Evolutionary conservation across 345 rosid genomes (phyloP).

Genomic region (Eutrema heterophyllum): DNA sequence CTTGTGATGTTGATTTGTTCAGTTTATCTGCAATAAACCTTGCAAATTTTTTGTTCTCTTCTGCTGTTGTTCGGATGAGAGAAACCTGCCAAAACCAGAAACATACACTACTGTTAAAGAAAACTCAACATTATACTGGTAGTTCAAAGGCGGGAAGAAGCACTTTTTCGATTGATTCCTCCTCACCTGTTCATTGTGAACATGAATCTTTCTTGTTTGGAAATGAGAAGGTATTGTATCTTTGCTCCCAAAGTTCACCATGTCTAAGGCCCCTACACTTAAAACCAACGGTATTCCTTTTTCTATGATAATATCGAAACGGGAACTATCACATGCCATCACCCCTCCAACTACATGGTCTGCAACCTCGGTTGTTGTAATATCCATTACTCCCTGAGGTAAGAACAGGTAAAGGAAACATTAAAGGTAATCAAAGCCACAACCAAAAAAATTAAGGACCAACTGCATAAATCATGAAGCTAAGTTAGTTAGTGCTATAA

Average conservation of each 20-base stretch:
- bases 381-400: slow-evolving; percentile 71
- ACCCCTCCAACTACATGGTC: slow-evolving; percentile 89
- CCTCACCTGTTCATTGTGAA: slow-evolving; percentile 80
- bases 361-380: slow-evolving; percentile 94
- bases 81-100: slow-evolving; percentile 52
- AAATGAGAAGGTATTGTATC: slow-evolving; percentile 67
- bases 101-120: background rate
- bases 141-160: background rate
- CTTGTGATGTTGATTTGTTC: slow-evolving; percentile 62
- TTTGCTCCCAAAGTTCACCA: slow-evolving; percentile 86
- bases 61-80: slow-evolving; percentile 70
- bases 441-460: background rate
- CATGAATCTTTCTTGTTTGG: slow-evolving; percentile 62
- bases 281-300: slow-evolving; percentile 79
- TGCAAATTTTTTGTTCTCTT: slow-evolving; percentile 73
- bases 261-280: slow-evolving; percentile 91
- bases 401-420: background rate
- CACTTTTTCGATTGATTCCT: background rate
- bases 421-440: background rate
- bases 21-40: slow-evolving; percentile 74
- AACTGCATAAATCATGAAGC: background rate
- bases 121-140: background rate
- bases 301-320: slow-evolving; percentile 70
- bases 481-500: background rate
- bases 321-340: slow-evolving; percentile 88